These are phyloP conservation scores for Daldinia grandis DNA, from an alignment of 495 filamentous ascomycete species.

Conservation along the genomic window DNA sequence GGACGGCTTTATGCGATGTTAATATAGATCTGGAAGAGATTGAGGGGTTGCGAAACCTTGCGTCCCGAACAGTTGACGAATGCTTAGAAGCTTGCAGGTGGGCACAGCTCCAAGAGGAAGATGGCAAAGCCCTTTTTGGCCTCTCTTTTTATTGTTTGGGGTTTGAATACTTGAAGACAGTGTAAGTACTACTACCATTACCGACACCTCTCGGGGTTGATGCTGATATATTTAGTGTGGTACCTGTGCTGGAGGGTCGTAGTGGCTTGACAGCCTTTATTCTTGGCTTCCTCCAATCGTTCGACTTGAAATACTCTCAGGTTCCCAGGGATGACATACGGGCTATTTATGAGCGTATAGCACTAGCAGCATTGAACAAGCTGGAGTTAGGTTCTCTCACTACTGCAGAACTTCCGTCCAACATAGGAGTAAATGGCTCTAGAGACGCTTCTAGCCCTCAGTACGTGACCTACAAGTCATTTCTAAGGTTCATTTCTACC, in stretches of 20 bases:
- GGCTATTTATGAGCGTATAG: slow-evolving; percentile 11
- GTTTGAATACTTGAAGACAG: neutral
- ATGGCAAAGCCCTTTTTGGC: slow-evolving; percentile 6
- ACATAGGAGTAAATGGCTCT: neutral
- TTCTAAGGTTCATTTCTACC: slow-evolving; percentile 6
- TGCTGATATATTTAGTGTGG: slow-evolving; percentile 3
- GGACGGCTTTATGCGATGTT: neutral
- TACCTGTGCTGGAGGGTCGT: neutral
- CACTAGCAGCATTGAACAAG: neutral
- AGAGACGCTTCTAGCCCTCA: too few species aligned
- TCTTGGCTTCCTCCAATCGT: neutral
- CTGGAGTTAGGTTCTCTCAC: slow-evolving; percentile 1
- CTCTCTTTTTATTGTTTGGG: neutral
- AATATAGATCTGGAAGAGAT: neutral
- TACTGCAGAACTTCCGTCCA: neutral
- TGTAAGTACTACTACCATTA: neutral
- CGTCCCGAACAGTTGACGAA: neutral
- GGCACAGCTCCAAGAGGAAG: neutral
- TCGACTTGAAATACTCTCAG: neutral
- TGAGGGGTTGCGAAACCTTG: neutral
- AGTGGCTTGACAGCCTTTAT: neutral
- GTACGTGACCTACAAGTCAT: slow-evolving; percentile 4
- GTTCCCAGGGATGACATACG: neutral
- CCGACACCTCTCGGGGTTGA: neutral
- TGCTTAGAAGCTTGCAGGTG: neutral